These are phyloP conservation scores for Diplogelasinospora grovesii DNA, from an alignment of 495 filamentous ascomycete genomes.

Conservation along the genomic window DNA sequence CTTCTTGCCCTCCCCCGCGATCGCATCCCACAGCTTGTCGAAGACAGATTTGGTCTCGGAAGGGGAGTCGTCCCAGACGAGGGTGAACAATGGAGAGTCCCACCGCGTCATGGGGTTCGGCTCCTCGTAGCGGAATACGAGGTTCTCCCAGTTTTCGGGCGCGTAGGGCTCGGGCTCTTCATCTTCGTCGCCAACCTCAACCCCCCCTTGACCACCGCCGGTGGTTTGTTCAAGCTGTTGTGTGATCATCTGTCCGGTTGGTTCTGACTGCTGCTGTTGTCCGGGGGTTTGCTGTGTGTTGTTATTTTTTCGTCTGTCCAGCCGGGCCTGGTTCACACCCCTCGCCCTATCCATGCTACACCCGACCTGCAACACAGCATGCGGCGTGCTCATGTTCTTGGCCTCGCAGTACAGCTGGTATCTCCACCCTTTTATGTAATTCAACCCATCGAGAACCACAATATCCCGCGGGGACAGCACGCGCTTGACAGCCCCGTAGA, in stretches of 20 bases:
- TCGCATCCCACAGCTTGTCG: constrained; percentile 67
- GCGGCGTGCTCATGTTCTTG: constrained; percentile 76
- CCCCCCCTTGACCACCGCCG: neutral
- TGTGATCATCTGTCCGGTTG: neutral
- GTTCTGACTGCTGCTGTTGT: constrained; percentile 1
- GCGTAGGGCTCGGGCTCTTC: constrained; percentile 53
- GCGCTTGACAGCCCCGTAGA: constrained; percentile 81
- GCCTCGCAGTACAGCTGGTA: constrained; percentile 96
- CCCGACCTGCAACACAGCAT: constrained; percentile 82
- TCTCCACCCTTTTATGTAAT: constrained; percentile 97
- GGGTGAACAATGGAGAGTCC: constrained; percentile 91
- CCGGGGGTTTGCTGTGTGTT: no score
- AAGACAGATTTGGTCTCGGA: constrained; percentile 35
- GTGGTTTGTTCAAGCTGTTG: neutral
- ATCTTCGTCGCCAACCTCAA: no score
- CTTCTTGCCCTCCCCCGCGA: constrained; percentile 54
- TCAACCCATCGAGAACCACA: constrained; percentile 82
- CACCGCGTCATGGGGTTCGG: constrained; percentile 91
- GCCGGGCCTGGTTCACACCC: constrained; percentile 48
- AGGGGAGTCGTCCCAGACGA: constrained; percentile 69
- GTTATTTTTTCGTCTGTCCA: constrained; percentile 21
- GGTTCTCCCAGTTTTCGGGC: constrained; percentile 73
- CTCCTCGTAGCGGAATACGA: constrained; percentile 93
- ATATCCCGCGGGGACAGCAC: constrained; percentile 70
- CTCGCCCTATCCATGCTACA: constrained; percentile 62